Base-by-base conservation (phyloP, 2,329 filamentous ascomycete genomes). In the Ophiostoma populinum region DNA sequence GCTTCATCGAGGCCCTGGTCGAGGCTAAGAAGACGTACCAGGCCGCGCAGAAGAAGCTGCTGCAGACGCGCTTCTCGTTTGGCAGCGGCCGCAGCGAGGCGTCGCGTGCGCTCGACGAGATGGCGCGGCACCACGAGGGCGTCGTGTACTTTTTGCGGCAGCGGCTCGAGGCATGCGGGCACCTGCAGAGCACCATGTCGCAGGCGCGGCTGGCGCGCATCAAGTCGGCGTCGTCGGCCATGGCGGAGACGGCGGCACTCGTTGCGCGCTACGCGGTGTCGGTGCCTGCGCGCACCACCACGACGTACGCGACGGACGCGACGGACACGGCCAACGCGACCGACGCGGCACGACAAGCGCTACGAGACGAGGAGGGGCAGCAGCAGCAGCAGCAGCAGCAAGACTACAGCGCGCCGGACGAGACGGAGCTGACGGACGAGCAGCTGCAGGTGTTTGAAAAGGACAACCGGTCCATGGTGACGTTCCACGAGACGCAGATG, bases 381-480 rank as follows among this genome's bases (percentile, higher is more conserved):
- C 30, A 16, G 17, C 29, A 15, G 13, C 12, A 11, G 22, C 32
- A 13, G 24, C n/a, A n/a, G 5, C 32, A 28, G n/a, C 11, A 28
- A 20, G 21, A 32, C 9, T 7, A 2, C 24, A 18, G 6, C 4
- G 9, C 32, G 8, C 8, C 11, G 6, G 15, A 25, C 12, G 12
- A 15, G 15, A 13, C 10, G 7, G 22, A 75, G 42, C 60, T 94
- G 41, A 82, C 79, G 13, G 65, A 75, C 16, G 85, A 94, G 51
- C 87, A 95, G 55, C 61, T 90, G 35, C 87, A 94, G 53, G 70
- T 93, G 51, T 95, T 98, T 58, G 86, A 87, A 46, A 71, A 83
- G 55, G 86, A 92, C 51, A 94, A 95, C 51, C 76, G 85, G 54
- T 76, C 82, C 43, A 85, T 98, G 75, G 65, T 95, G 46, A 80